Percentiles rank a stretch among this genome's conserved stretches.
Conservation (phyloP, 2,329 filamentous ascomycete genomes). For the Davidsoniella eucalypti region DNA sequence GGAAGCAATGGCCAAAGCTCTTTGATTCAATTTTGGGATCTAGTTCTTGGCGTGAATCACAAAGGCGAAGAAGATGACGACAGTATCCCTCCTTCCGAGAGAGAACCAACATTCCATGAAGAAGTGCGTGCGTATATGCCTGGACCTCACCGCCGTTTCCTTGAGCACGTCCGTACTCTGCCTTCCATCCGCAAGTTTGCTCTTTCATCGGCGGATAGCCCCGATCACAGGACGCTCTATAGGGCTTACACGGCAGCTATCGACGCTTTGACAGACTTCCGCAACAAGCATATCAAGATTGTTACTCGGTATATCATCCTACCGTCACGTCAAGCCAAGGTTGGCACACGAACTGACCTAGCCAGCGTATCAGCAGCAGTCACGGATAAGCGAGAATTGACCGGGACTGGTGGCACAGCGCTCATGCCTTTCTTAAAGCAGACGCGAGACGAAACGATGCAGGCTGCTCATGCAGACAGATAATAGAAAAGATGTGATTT, state of each 20-base stretch:
- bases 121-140: constrained; percentile 99
- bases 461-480: constrained; percentile 36
- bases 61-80: constrained; percentile 23
- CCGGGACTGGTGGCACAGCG: constrained; percentile 83
- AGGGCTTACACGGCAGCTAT: constrained; percentile 84
- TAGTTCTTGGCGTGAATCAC: constrained; percentile 72
- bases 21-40: constrained; percentile 92
- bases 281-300: constrained; percentile 91
- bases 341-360: not conserved
- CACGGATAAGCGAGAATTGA: constrained; percentile 28
- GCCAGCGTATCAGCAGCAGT: constrained; percentile 2
- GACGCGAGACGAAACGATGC: constrained; percentile 85
- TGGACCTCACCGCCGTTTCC: constrained; percentile 73
- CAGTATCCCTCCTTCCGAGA: constrained; percentile 28
- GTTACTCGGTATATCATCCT: constrained; percentile 91
- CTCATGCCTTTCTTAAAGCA: constrained; percentile 94
- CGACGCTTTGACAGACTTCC: constrained; percentile 48
- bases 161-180: constrained; percentile 59
- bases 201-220: constrained; percentile 30
- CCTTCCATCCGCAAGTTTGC: constrained; percentile 87
- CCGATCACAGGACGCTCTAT: constrained; percentile 45
- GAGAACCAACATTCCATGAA: constrained; percentile 70
- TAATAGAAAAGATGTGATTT: too few species aligned
- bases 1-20: constrained; percentile 96
- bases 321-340: constrained; percentile 56